Percentiles rank a stretch among this genome's conserved stretches.
Evolutionary conservation across 352 stramenopile genomes (phyloP).

Genomic region (Phytophthora megakarya): DNA sequence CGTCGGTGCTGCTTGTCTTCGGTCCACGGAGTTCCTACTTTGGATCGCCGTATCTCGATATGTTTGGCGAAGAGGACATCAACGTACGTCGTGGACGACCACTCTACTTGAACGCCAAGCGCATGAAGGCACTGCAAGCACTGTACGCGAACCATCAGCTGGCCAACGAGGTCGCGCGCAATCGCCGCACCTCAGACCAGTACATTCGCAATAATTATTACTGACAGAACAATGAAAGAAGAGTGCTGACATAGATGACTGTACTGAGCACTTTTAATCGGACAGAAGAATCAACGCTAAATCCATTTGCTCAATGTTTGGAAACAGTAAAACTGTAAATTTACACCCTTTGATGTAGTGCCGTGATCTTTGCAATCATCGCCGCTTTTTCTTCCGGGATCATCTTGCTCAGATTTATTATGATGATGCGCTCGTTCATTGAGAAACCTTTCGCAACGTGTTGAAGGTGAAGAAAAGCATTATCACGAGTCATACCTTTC

Average conservation of each 20-base stretch:
- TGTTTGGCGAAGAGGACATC: constrained; percentile 90
- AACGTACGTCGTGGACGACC: constrained; percentile 78
- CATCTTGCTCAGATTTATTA: too few species aligned
- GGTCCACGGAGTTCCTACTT: constrained; percentile 83
- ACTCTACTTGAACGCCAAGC: constrained; percentile 74
- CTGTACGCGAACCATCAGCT: constrained; percentile 83
- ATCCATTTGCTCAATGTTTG: too few species aligned
- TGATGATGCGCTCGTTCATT: too few species aligned
- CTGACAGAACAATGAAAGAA: constrained; percentile 28
- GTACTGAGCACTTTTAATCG: not conserved
- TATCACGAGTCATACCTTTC: too few species aligned
- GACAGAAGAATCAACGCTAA: not conserved
- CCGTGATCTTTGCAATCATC: too few species aligned
- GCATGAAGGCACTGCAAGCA: constrained; percentile 71
- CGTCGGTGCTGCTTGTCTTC: constrained; percentile 77
- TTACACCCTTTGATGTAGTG: too few species aligned
- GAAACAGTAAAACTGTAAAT: not conserved
- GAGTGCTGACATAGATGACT: not conserved
- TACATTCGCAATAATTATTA: constrained; percentile 90
- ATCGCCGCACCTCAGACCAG: constrained; percentile 84
- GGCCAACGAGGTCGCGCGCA: constrained; percentile 80
- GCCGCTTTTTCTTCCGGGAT: too few species aligned
- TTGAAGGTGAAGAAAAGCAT: too few species aligned
- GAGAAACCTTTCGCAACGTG: too few species aligned
- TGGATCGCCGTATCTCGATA: constrained; percentile 84